Conservation (phyloP, 148 eudicot genomes). For the Dianthus caryophyllus region DNA sequence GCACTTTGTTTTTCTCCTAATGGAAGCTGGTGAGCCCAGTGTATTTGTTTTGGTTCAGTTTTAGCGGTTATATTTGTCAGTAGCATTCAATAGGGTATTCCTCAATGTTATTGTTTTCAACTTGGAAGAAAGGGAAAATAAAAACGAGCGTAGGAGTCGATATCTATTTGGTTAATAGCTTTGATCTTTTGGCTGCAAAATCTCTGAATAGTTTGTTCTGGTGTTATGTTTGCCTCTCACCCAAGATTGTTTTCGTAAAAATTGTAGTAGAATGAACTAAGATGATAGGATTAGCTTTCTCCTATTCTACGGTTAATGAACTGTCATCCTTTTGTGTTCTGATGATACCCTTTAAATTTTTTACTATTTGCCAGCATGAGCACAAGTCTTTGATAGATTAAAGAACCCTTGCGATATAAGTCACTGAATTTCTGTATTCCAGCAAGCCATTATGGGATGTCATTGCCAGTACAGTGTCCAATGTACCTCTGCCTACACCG, state of each 20-base stretch:
- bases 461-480: slow-evolving; percentile 60
- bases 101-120: not conserved
- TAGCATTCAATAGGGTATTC: not conserved
- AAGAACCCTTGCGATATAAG: slow-evolving; percentile 16
- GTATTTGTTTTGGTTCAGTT: not conserved
- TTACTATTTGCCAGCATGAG: slow-evolving; percentile 10
- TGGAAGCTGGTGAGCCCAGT: slow-evolving; percentile 69
- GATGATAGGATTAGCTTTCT: not conserved
- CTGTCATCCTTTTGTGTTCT: slow-evolving; percentile 5
- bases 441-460: slow-evolving; percentile 99
- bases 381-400: slow-evolving; percentile 17
- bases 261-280: not conserved
- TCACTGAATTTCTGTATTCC: slow-evolving; percentile 34
- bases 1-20: slow-evolving; percentile 68
- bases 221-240: slow-evolving; percentile 5
- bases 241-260: not conserved
- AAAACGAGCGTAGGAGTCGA: not conserved
- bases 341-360: not conserved
- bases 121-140: not conserved
- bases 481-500: slow-evolving; percentile 87
- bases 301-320: not conserved
- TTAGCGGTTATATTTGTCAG: not conserved
- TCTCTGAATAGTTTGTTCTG: not conserved
- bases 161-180: slow-evolving; percentile 6
- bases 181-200: slow-evolving; percentile 1